Evolutionary conservation across 352 stramenopile genomes (phyloP).

Genomic region (Hyaloperonospora brassicae): DNA sequence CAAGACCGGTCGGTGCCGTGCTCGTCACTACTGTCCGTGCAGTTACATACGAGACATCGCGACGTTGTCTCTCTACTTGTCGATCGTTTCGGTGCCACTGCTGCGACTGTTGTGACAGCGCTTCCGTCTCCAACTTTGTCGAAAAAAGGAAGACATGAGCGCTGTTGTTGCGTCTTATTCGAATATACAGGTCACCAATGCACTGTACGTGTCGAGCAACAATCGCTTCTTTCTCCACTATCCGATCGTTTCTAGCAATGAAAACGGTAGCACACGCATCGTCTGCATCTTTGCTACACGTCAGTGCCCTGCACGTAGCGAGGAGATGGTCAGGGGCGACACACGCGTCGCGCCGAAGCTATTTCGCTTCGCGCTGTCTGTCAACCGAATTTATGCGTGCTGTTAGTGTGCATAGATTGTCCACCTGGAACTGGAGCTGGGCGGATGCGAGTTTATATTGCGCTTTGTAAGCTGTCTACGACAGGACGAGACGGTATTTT

Average conservation of each 20-base stretch:
- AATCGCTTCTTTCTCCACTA: neutral
- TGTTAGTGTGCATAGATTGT: constrained; percentile 18
- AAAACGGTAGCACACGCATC: neutral
- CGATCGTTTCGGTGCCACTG: no score
- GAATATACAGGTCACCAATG: constrained; percentile 10
- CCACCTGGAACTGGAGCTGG: neutral
- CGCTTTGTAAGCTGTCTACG: no score
- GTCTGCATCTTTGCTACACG: constrained; percentile 6
- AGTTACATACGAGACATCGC: no score
- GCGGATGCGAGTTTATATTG: no score
- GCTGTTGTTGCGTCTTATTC: constrained; percentile 3
- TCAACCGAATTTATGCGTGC: constrained; percentile 18
- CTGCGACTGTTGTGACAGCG: no score
- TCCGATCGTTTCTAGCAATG: no score
- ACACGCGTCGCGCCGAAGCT: constrained; percentile 28
- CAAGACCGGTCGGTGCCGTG: no score
- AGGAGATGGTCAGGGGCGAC: neutral
- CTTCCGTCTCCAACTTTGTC: no score
- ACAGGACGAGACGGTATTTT: no score
- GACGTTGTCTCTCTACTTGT: no score
- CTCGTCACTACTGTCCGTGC: no score
- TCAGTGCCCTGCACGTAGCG: neutral
- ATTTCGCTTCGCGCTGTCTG: constrained; percentile 18
- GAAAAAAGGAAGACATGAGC: no score
- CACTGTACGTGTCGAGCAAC: neutral